Conservation (phyloP, 2,329 filamentous ascomycete genomes). For the Apiospora hydei region DNA sequence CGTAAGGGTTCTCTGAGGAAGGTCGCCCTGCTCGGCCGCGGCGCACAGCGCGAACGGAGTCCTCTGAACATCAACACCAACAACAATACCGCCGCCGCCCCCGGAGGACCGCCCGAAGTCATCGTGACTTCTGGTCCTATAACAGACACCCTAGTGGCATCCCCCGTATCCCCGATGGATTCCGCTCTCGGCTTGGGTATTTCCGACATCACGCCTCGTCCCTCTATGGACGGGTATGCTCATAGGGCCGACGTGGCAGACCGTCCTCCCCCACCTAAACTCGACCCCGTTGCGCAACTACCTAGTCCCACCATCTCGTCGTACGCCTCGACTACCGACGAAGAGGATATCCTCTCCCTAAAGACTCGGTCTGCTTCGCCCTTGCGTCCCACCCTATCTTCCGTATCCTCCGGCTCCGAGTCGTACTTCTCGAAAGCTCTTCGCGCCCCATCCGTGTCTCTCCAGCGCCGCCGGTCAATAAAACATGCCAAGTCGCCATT, state of each 20-base stretch:
- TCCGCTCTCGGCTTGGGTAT: constrained; percentile 51
- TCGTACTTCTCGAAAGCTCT: constrained; percentile 62
- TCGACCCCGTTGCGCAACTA: constrained; percentile 40
- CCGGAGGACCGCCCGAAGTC: constrained; percentile 28
- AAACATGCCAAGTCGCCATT: constrained; percentile 67
- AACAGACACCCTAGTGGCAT: constrained; percentile 26
- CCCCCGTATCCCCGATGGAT: constrained; percentile 13
- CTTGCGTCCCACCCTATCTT: constrained; percentile 48
- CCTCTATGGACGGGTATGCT: constrained; percentile 55
- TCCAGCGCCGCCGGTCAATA: constrained; percentile 55
- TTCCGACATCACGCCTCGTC: constrained; percentile 53
- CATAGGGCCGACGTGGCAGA: constrained; percentile 43
- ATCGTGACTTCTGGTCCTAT: constrained; percentile 35
- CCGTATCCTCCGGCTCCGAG: constrained; percentile 65
- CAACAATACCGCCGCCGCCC: constrained; percentile 30
- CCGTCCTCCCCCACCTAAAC: constrained; percentile 33
- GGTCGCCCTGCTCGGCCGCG: constrained; percentile 81
- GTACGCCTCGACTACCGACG: constrained; percentile 80
- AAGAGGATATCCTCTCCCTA: constrained; percentile 79
- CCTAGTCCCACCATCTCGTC: constrained; percentile 61
- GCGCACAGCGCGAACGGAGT: constrained; percentile 66
- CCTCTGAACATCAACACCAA: constrained; percentile 48
- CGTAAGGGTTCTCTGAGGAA: constrained; percentile 88
- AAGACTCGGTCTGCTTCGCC: constrained; percentile 54
- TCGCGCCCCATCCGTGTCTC: constrained; percentile 37